Evolutionary conservation across 228 moss, liverwort and hornwort species (phyloP), one percentile per base, ranked within the genome.

Genomic region (Sphagnum magellanicum): DNA sequence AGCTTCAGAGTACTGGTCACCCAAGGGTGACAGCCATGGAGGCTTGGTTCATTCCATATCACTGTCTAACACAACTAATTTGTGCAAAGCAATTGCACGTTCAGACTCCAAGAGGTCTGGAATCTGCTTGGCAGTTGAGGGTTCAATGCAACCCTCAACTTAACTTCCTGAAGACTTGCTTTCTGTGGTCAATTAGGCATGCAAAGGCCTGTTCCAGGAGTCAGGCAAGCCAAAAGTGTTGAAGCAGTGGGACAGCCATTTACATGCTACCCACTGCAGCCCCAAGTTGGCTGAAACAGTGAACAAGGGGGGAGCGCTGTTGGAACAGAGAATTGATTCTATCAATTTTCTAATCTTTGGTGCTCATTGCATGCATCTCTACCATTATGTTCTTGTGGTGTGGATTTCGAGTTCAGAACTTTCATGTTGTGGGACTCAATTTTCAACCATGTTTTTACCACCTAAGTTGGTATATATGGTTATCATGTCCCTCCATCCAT

Each of bases 41-140:
- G 69, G 60, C 60, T 70, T 49, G 60, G 49, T 16, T 49, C 16
- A 60, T 59, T 49, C 60, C 6, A 8, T 11, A 8, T 70, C 16
- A 50, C 69, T 15, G 8, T 46, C 51, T 51, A 62, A 52, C 61
- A 61, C 51, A 70, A 70, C 70, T 52, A 70, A 70, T 63, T 63
- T 50, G 70, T 63, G 70, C 70, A 70, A 60, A 51, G 51, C 52
- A 7, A 16, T 16, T 48, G 13, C 5, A 48, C 49, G 12, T 50
- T 60, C 48, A 5, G 63, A 52, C 70, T 62, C 6, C 46, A 63
- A 50, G 6, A 16, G 50, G 61, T 70, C 63, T 63, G 9, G 70
- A 51, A 63, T 50, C 16, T 12, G 52, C 61, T 52, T 63, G 51
- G 32, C 32, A 32, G 32, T 32, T 32, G 32, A 32, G 1, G 32